phyloP scores from a whole-genome alignment of 352 stramenopile species.

The Pythium aristosporum region DNA sequence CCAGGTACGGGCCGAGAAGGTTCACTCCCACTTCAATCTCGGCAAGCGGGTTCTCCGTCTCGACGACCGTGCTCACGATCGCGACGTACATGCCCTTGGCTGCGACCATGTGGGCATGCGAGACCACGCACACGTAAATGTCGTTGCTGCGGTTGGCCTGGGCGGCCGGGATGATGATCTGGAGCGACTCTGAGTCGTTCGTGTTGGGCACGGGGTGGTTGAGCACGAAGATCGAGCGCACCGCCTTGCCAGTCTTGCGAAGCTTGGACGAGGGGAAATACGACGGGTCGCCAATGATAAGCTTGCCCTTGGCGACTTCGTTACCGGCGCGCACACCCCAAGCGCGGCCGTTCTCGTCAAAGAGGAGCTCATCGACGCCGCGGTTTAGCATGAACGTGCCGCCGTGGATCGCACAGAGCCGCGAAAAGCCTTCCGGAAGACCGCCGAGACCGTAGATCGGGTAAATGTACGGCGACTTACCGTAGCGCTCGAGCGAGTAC shows the following conservation, averaged over 20 bases:
- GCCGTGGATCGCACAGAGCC: slow-evolving; percentile 98
- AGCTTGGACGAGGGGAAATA: slow-evolving; percentile 97
- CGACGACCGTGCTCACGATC: slow-evolving; percentile 97
- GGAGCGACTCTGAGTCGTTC: slow-evolving; percentile 94
- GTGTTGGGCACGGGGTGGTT: slow-evolving; percentile 98
- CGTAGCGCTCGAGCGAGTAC: slow-evolving; percentile 96
- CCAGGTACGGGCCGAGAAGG: slow-evolving; percentile 94
- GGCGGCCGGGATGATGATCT: slow-evolving; percentile 99
- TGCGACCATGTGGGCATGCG: slow-evolving; percentile 93
- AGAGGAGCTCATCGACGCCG: slow-evolving; percentile 93
- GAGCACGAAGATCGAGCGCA: slow-evolving; percentile 99
- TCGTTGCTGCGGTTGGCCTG: slow-evolving; percentile 96
- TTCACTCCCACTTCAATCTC: slow-evolving; percentile 96
- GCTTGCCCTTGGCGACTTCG: slow-evolving; percentile 95
- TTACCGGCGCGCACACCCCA: slow-evolving; percentile 92
- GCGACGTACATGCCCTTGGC: slow-evolving; percentile 97
- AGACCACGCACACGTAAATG: slow-evolving; percentile 98
- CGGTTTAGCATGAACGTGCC: slow-evolving; percentile 99
- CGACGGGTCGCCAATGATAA: slow-evolving; percentile 98
- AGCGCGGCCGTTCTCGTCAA: slow-evolving; percentile 91
- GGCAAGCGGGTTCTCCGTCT: slow-evolving; percentile 94
- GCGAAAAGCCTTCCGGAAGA: slow-evolving; percentile 98
- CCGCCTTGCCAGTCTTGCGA: slow-evolving; percentile 91
- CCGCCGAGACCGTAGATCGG: slow-evolving; percentile 98
- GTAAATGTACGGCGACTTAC: slow-evolving; percentile 99